phyloP scores from a whole-genome alignment of 768 basidiomycete genomes.

The Mycena vitilis region DNA sequence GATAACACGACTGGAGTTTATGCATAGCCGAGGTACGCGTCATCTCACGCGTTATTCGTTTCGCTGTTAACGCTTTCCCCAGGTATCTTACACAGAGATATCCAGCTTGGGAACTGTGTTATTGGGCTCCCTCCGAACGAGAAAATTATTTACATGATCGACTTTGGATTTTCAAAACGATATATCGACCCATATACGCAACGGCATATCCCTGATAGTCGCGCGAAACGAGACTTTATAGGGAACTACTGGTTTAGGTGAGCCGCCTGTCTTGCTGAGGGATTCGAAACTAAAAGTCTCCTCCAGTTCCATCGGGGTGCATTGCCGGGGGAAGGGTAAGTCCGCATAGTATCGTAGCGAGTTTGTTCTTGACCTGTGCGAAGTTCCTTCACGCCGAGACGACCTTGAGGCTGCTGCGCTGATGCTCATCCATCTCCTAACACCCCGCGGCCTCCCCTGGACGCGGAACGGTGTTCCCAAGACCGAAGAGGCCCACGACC shows the following conservation, averaged over 20 bases:
- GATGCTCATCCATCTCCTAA: conserved; percentile 85
- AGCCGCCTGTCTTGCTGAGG: conserved; percentile 14
- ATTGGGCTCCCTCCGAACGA: conserved; percentile 71
- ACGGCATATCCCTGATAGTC: conserved; percentile 80
- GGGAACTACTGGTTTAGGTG: conserved; percentile 89
- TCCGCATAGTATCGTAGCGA: conserved; percentile 18
- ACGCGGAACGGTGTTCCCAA: conserved; percentile 86
- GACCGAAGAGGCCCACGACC: conserved; percentile 70
- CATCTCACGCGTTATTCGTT: neutral
- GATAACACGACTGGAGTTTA: conserved; percentile 79
- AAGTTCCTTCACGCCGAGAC: conserved; percentile 83
- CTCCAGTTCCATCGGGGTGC: conserved; percentile 73
- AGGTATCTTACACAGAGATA: conserved; percentile 76
- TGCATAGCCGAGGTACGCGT: conserved; percentile 70
- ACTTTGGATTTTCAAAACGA: conserved; percentile 86
- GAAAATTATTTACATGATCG: conserved; percentile 81
- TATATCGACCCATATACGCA: conserved; percentile 75
- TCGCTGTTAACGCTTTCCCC: neutral
- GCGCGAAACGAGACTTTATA: conserved; percentile 76
- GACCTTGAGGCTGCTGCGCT: conserved; percentile 82
- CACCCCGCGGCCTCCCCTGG: conserved; percentile 81
- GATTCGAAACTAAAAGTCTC: neutral
- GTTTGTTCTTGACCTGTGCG: conserved; percentile 21
- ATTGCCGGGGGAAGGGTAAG: conserved; percentile 79
- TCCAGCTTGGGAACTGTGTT: conserved; percentile 83